Conservation (phyloP, 2,329 filamentous ascomycete genomes). For the Monilinia fructigena region DNA sequence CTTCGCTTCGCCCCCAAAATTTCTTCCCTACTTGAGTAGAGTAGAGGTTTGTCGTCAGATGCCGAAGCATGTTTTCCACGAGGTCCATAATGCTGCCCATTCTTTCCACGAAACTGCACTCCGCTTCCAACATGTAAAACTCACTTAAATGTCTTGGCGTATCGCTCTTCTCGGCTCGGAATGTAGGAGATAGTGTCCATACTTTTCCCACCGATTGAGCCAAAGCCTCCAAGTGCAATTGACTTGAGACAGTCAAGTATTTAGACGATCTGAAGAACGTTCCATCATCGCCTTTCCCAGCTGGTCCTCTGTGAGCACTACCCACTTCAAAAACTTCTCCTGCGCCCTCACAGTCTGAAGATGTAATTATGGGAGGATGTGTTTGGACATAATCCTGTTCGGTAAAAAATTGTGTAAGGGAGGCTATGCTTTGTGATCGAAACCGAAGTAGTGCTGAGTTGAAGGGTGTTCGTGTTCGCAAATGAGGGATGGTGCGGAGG, state of each 20-base stretch:
- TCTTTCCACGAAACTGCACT: slow-evolving; percentile 74
- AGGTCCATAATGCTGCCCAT: slow-evolving; percentile 72
- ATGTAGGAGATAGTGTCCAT: slow-evolving; percentile 91
- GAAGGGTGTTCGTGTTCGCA: slow-evolving; percentile 77
- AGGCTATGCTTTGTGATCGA: slow-evolving; percentile 74
- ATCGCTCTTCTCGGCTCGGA: slow-evolving; percentile 89
- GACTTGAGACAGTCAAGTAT: slow-evolving; percentile 92
- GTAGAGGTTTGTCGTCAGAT: slow-evolving; percentile 47
- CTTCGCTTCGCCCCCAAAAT: slow-evolving; percentile 40
- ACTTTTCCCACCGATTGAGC: slow-evolving; percentile 85
- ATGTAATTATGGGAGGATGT: slow-evolving; percentile 91
- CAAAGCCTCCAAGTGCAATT: slow-evolving; percentile 90
- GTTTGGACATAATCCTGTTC: slow-evolving; percentile 72
- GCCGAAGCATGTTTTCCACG: slow-evolving; percentile 74
- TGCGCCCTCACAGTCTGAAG: slow-evolving; percentile 94
- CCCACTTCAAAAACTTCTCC: slow-evolving; percentile 83
- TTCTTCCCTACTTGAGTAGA: slow-evolving; percentile 54
- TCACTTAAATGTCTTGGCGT: slow-evolving; percentile 92
- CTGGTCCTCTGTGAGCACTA: slow-evolving; percentile 29
- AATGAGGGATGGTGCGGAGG: slow-evolving; percentile 82
- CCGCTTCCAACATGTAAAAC: slow-evolving; percentile 98
- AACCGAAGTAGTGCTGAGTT: slow-evolving; percentile 79
- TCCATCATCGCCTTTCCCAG: slow-evolving; percentile 43
- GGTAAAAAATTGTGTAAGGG: slow-evolving; percentile 74
- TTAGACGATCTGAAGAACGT: slow-evolving; percentile 84